A percentile compares a stretch with the other conserved stretches of the same genome.
Conservation (phyloP, 768 basidiomycete genomes). For the Termitomyces sp. region DNA sequence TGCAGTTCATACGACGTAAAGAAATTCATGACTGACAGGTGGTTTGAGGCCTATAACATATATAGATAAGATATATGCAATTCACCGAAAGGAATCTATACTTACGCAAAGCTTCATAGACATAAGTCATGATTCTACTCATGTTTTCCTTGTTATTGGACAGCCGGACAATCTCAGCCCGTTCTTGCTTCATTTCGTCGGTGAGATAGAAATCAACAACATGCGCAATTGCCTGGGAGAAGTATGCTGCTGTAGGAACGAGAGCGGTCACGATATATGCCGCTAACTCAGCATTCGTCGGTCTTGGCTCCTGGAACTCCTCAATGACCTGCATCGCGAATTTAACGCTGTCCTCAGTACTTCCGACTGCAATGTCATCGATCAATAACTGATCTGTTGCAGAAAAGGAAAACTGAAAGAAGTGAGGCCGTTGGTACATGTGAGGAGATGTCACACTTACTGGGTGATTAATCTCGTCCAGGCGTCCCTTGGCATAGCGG, state of each 20-base stretch:
- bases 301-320: conserved; percentile 9
- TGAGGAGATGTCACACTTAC: conserved; percentile 11
- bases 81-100: neutral
- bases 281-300: conserved; percentile 31
- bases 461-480: conserved; percentile 19
- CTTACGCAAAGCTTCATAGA: conserved; percentile 43
- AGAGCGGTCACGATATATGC: conserved; percentile 45
- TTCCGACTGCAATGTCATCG: conserved; percentile 14
- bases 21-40: conserved; percentile 17
- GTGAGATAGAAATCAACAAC: conserved; percentile 58
- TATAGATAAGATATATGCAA: neutral
- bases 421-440: neutral
- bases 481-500: conserved; percentile 21
- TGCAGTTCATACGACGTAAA: neutral
- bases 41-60: conserved; percentile 23
- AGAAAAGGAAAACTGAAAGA: neutral
- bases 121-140: conserved; percentile 32
- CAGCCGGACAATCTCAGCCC: conserved; percentile 34
- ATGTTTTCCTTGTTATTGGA: conserved; percentile 17
- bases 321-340: conserved; percentile 26
- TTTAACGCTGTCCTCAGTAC: conserved; percentile 17
- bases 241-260: conserved; percentile 50
- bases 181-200: conserved; percentile 25
- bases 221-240: conserved; percentile 49
- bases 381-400: neutral